Percentiles rank a stretch among this genome's conserved stretches.
These are phyloP conservation scores for Chimonanthus praecox DNA, from an alignment of 164 flowering plant genomes.

Conservation along the genomic window DNA sequence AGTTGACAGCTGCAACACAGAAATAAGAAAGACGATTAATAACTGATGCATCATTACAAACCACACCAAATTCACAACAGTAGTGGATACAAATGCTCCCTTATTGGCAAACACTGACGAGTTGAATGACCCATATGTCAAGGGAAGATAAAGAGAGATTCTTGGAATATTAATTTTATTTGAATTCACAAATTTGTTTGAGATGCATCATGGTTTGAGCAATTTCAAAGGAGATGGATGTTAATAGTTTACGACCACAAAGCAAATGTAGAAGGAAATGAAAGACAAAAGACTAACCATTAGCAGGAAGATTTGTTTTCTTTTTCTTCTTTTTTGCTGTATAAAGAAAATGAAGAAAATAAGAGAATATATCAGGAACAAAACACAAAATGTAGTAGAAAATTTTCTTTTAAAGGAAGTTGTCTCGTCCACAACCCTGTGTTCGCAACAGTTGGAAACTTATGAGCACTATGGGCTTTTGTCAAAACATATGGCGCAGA, in stretches of 20 bases:
- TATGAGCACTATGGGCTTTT: background rate
- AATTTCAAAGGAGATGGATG: background rate
- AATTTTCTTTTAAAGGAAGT: background rate
- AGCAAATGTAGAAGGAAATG: background rate
- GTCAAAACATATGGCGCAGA: too few relatives aligned
- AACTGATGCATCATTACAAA: background rate
- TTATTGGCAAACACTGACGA: background rate
- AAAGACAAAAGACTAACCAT: slow-evolving; percentile 38
- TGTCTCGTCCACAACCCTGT: background rate
- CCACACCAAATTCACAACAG: background rate
- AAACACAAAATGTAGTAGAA: background rate
- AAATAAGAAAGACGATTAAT: background rate
- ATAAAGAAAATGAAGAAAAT: background rate
- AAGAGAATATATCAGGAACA: background rate
- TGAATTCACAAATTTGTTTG: background rate
- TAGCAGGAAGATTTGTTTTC: slow-evolving; percentile 50
- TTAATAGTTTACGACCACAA: background rate
- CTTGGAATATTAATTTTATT: background rate
- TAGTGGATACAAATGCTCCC: background rate
- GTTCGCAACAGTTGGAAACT: background rate
- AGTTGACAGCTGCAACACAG: background rate
- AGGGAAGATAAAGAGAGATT: background rate
- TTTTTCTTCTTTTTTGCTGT: slow-evolving; percentile 78
- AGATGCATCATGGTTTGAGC: background rate
- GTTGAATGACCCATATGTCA: background rate